Conservation (phyloP, 352 stramenopile species). For the Globisporangium nagaii region DNA sequence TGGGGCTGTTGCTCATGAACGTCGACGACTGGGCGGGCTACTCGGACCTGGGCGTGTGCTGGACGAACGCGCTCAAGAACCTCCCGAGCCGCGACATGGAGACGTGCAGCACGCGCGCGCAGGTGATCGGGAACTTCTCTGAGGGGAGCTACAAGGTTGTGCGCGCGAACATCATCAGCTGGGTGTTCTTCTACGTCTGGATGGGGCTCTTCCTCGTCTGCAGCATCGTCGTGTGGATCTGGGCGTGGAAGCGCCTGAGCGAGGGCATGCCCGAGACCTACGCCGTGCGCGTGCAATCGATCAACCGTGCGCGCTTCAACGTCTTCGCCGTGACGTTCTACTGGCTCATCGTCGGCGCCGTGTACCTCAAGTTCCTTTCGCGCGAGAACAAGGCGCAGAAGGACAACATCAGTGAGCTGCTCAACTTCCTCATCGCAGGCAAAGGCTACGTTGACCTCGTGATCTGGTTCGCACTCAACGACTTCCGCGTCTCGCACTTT, state of each 20-base stretch:
- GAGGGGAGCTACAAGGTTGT: constrained; percentile 59
- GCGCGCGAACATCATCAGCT: constrained; percentile 85
- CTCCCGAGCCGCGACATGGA: constrained; percentile 28
- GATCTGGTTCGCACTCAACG: constrained; percentile 87
- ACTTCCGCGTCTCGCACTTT: constrained; percentile 78
- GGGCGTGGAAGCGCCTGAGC: constrained; percentile 80
- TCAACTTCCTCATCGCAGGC: constrained; percentile 84
- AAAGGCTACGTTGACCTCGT: constrained; percentile 88
- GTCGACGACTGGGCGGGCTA: constrained; percentile 75
- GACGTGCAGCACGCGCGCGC: constrained; percentile 18
- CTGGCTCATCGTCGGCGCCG: constrained; percentile 72
- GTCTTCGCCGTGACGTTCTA: constrained; percentile 86
- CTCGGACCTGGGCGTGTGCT: constrained; percentile 83
- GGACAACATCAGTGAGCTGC: constrained; percentile 59
- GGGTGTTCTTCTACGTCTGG: constrained; percentile 86
- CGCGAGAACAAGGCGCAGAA: constrained; percentile 38
- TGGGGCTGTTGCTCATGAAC: constrained; percentile 69
- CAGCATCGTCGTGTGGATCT: constrained; percentile 80
- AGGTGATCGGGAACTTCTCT: constrained; percentile 64
- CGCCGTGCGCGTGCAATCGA: constrained; percentile 77
- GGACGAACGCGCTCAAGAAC: constrained; percentile 79
- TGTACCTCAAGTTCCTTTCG: constrained; percentile 80
- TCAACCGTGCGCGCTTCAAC: constrained; percentile 86
- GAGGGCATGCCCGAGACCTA: constrained; percentile 88
- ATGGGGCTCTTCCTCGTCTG: constrained; percentile 80